Base-by-base conservation (phyloP, 2,329 filamentous ascomycete genomes). In the Monilinia fructicola region DNA sequence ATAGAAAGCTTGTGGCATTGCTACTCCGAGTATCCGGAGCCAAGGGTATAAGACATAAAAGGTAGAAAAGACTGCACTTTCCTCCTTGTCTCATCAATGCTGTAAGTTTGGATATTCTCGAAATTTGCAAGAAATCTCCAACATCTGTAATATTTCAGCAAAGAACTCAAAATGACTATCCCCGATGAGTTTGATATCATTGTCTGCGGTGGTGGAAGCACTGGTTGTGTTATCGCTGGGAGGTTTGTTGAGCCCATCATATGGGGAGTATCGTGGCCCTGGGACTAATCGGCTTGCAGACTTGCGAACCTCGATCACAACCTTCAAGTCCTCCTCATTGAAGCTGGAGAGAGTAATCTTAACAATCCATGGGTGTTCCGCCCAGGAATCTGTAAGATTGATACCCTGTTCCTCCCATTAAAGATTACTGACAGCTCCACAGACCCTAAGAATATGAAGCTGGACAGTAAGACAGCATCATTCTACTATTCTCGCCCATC, bases 401-500 rank as follows among this genome's bases (percentile, higher is more conserved):
- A 72, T 76, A 12, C 79, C 21, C 48, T 38, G 79, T 2, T 72
- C 9, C 80, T 78, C 66, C 80, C 81, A 78, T 0, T 78, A 79
- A 3, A 73, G 70, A 31, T 3, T 40, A 60, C 67, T 72, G 53
- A 74, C 44, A 21, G 3, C 14, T n/a, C n/a, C n/a, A 0, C n/a
- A 74, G 72, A 72, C 62, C 74, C 74, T 9, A 70, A 69, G 55
- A 75, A 75, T 44, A 75, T 75, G 74, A 75, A 75, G 64, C 65
- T 75, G 58, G 74, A 76, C 82, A 92, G 89, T 67, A 73, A 74
- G 54, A 74, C 72, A 55, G 70, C 91, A 44, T 90, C 89, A 0
- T 93, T 93, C 78, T 94, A 93, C 76, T 87, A 93, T 77, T 92
- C 90, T 11, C 66, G 72, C 35, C 64, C 71, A 67, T 66, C 71